phyloP scores from a whole-genome alignment of 306 rosid species.

The Corylus americana region DNA sequence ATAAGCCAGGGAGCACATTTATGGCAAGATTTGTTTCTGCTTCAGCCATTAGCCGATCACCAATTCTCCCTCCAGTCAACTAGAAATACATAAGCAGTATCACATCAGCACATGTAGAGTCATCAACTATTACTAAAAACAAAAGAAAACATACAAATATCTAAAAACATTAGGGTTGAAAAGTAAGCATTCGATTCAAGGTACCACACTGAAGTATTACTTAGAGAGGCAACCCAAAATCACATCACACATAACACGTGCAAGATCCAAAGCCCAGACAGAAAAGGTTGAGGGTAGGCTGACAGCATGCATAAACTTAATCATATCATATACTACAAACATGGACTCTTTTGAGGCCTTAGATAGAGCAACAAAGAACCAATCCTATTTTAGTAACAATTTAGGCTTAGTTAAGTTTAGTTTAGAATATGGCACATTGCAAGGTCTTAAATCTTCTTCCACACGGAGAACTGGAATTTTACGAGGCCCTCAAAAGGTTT shows the following conservation, averaged over 20 bases:
- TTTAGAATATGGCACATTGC: neutral
- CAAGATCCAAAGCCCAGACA: neutral
- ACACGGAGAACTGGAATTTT: neutral
- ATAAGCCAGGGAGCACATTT: conserved; percentile 91
- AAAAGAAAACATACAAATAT: conserved; percentile 9
- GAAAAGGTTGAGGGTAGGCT: neutral
- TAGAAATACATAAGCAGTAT: conserved; percentile 39
- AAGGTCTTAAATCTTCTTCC: neutral
- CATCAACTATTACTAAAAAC: conserved; percentile 19
- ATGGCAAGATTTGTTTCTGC: conserved; percentile 98
- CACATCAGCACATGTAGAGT: conserved; percentile 28
- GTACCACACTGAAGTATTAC: neutral
- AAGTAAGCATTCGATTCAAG: neutral
- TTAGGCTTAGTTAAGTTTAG: neutral
- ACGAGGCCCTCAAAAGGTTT: neutral
- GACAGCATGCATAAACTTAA: neutral
- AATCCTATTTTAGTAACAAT: neutral
- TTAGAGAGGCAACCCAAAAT: neutral
- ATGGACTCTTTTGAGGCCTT: neutral
- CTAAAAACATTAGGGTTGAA: conserved; percentile 14
- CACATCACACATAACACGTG: neutral
- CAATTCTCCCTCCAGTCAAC: conserved; percentile 94
- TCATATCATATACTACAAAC: neutral
- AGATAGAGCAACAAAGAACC: neutral
- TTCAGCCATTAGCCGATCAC: conserved; percentile 87